Base-by-base conservation (phyloP, 208 protist species). In the Porcisia hertigi region DNA sequence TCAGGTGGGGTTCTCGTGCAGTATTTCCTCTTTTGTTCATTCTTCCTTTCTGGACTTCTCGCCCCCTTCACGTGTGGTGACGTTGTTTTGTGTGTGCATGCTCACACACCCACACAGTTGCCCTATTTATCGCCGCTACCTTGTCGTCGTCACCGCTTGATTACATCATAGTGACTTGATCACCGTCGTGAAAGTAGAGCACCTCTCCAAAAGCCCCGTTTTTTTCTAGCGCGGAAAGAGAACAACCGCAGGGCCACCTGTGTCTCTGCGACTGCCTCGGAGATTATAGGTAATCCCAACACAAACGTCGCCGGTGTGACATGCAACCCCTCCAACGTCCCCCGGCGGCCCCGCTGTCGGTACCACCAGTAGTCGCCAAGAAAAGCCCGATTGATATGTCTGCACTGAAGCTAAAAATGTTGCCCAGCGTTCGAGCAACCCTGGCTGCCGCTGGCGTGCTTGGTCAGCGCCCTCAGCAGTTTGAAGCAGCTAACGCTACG, bases 371-470 rank as follows among this genome's bases (percentile, higher is more conserved):
- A 71, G 55, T 86, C 43, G 89, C 93, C 23, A 85, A 88, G 73
- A 95, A 94, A 82, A 84, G 92, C 9, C 88, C 93, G 1, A 84
- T 88, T 63, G 83, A 87, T 78, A 76, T 95, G 36, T 65, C 88
- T 11, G 52, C 76, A 59, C 77, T 90, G 55, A 79, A 80, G 57
- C 25, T 86, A 64, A 79, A 75, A 34, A 82, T 81, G 66, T 73
- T 71, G 18, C 76, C 75, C 12, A 71, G 65, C 57, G 74, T 80
- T 53, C 73, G 66, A 1, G 63, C 81, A 16, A 75, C 83, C 8
- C 43, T 82, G 53, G 71, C 77, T 3, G 80, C 77, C 23, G 75
- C 77, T 59, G 54, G 77, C 47, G 75, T 77, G 11, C 76, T 76
- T 20, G 71, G 65, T 4, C 52, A 71, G 53, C 75, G 66, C 16